A percentile compares a stretch with the other conserved stretches of the same genome.
Evolutionary conservation across 2,329 filamentous ascomycete species (phyloP).

Genomic region (Decorospora gaudefroyi): DNA sequence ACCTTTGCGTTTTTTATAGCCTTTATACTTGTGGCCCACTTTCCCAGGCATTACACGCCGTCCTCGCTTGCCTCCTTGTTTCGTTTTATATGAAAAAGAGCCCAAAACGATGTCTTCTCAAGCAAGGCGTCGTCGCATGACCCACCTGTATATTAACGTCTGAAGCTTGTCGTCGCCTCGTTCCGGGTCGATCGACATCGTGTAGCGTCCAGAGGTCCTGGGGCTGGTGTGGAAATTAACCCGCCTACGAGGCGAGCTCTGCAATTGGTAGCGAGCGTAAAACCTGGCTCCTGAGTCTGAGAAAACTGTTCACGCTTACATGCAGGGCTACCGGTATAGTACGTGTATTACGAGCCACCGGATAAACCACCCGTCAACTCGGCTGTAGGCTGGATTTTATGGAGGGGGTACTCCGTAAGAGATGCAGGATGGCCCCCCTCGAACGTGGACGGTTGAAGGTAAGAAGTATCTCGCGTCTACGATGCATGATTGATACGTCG

Average conservation of each 20-base stretch:
- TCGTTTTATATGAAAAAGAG: not conserved
- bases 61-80: slow-evolving; percentile 3
- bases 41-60: not conserved
- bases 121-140: slow-evolving; percentile 10
- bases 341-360: slow-evolving; percentile 8
- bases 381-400: not conserved
- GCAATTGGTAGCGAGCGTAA: slow-evolving; percentile 4
- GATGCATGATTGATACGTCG: no score
- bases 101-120: not conserved
- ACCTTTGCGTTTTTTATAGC: not conserved
- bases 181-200: slow-evolving; percentile 6
- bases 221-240: slow-evolving; percentile 13
- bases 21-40: slow-evolving; percentile 5
- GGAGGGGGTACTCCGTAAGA: not conserved
- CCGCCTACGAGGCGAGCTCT: not conserved
- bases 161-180: slow-evolving; percentile 13
- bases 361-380: slow-evolving; percentile 5
- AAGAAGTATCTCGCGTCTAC: no score
- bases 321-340: slow-evolving; percentile 6
- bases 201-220: slow-evolving; percentile 1
- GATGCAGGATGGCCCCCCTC: no score
- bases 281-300: not conserved
- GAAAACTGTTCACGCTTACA: not conserved
- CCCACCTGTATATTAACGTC: slow-evolving; percentile 9
- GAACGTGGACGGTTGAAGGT: no score